Conservation (phyloP, 108 stramenopile species). For the Nitzschia sp. region DNA sequence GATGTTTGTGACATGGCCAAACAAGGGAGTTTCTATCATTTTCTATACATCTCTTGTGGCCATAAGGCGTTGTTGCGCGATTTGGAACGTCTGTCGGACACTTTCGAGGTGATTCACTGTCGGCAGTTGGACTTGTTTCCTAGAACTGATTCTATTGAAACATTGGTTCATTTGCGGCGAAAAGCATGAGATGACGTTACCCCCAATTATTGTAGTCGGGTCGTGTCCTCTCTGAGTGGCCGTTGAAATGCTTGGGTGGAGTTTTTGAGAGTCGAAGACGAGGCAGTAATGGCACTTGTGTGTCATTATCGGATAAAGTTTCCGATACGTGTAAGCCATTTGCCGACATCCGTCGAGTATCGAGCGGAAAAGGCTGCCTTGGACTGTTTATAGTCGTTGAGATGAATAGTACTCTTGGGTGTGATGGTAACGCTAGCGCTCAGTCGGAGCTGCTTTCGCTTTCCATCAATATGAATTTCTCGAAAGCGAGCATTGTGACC, state of each 20-base stretch:
- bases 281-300: conserved; percentile 1
- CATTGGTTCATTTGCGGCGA: conserved; percentile 64
- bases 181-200: conserved; percentile 9
- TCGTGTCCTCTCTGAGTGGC: neutral
- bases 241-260: neutral
- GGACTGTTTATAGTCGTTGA: conserved; percentile 33
- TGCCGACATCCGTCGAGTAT: conserved; percentile 45
- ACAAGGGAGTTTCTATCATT: conserved; percentile 49
- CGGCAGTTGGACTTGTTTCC: conserved; percentile 76
- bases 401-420: conserved; percentile 37
- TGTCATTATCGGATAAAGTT: conserved; percentile 24
- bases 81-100: conserved; percentile 40
- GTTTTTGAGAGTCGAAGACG: too few relatives aligned
- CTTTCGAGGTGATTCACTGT: conserved; percentile 58
- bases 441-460: conserved; percentile 21
- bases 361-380: conserved; percentile 35
- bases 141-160: conserved; percentile 70
- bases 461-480: conserved; percentile 35
- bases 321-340: conserved; percentile 50
- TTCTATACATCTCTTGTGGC: conserved; percentile 78
- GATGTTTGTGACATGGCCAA: conserved; percentile 68
- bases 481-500: conserved; percentile 50
- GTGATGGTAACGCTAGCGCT: conserved; percentile 52
- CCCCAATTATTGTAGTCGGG: neutral
- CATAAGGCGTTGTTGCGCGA: conserved; percentile 65